Evolutionary conservation across 441 rosid species (phyloP).

Genomic region (Omphalea diandra): DNA sequence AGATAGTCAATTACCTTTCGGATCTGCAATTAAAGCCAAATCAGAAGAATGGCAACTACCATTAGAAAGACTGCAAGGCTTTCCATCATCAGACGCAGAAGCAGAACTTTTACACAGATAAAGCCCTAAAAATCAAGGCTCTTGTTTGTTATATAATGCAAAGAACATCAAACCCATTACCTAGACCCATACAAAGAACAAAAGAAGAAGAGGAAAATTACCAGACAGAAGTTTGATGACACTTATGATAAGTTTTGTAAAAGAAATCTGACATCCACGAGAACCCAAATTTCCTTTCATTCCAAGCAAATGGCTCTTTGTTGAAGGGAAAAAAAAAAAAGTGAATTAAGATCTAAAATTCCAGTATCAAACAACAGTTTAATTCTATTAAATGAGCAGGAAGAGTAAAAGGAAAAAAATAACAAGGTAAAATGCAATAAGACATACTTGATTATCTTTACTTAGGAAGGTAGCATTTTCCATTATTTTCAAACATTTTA

Average conservation of each 20-base stretch:
- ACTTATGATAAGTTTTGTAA: constrained; percentile 54
- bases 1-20: constrained; percentile 49
- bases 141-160: constrained; percentile 28
- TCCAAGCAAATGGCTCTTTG: constrained; percentile 77
- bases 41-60: constrained; percentile 36
- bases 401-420: constrained; percentile 10
- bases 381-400: too few species aligned
- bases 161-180: neutral
- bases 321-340: constrained; percentile 5
- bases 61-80: constrained; percentile 36
- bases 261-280: constrained; percentile 45
- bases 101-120: constrained; percentile 40
- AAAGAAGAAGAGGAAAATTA: constrained; percentile 25
- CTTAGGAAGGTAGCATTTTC: constrained; percentile 98
- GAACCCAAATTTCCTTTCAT: constrained; percentile 48
- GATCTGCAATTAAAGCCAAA: constrained; percentile 35
- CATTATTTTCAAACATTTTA: constrained; percentile 91
- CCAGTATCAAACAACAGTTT: constrained; percentile 17
- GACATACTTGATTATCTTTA: constrained; percentile 85
- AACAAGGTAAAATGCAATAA: constrained; percentile 18
- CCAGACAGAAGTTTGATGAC: constrained; percentile 80
- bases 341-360: constrained; percentile 15
- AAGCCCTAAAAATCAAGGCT: constrained; percentile 47
- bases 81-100: constrained; percentile 28
- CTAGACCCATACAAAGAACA: neutral